phyloP scores from a whole-genome alignment of 208 protist genomes.

The Entamoeba histolytica region DNA sequence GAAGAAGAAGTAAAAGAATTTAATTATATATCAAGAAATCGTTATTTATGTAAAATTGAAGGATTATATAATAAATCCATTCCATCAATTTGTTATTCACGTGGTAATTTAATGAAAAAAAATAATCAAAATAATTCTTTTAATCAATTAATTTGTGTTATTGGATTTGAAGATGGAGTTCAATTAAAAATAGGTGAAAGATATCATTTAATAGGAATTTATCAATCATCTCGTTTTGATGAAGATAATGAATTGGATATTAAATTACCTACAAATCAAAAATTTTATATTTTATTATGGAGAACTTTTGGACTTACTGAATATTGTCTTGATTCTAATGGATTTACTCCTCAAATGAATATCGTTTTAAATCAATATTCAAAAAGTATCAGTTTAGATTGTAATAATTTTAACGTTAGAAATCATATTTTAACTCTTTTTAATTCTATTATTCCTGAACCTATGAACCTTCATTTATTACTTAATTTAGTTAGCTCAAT shows the following conservation, averaged over 20 bases:
- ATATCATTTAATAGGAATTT: not conserved
- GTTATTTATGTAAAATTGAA: not conserved
- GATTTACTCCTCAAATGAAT: not conserved
- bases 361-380: not conserved
- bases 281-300: not conserved
- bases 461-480: not conserved
- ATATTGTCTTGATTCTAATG: not conserved
- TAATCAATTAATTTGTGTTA: not conserved
- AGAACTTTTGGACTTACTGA: not conserved
- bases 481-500: not conserved
- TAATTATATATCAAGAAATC: not conserved
- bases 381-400: not conserved
- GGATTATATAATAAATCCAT: not conserved
- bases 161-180: not conserved
- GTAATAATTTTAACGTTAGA: not conserved
- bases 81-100: not conserved
- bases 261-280: not conserved
- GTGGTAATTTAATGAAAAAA: not conserved
- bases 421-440: not conserved
- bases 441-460: not conserved
- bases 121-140: not conserved
- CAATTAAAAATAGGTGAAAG: not conserved
- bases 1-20: not conserved
- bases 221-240: not conserved
- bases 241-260: not conserved